These are phyloP conservation scores for Coemansia sp. DNA, from an alignment of 192 early-diverging fungal genomes.

Conservation along the genomic window DNA sequence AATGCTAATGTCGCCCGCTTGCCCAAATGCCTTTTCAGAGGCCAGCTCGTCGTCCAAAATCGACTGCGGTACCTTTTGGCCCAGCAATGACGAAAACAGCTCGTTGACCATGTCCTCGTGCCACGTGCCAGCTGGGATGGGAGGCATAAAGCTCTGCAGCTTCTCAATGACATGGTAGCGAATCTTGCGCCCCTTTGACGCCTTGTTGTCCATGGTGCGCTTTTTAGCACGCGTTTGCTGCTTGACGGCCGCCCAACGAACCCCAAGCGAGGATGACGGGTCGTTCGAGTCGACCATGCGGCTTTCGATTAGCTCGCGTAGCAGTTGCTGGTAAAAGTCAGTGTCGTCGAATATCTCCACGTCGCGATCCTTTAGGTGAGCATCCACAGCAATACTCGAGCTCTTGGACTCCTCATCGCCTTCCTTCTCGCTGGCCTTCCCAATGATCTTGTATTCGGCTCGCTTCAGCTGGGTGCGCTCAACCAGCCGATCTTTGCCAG, in stretches of 20 bases:
- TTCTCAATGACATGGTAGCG: slow-evolving; percentile 97
- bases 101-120: slow-evolving; percentile 94
- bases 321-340: slow-evolving; percentile 93
- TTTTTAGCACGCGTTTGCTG: slow-evolving; percentile 67
- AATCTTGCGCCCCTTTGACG: slow-evolving; percentile 89
- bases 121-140: slow-evolving; percentile 87
- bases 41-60: slow-evolving; percentile 42
- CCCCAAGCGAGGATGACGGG: slow-evolving; percentile 69
- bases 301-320: slow-evolving; percentile 95
- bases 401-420: slow-evolving; percentile 47
- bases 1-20: slow-evolving; percentile 20
- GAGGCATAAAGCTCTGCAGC: slow-evolving; percentile 95
- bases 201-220: slow-evolving; percentile 80
- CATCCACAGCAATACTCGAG: slow-evolving; percentile 62
- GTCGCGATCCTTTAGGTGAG: slow-evolving; percentile 62
- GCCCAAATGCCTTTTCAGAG: slow-evolving; percentile 9
- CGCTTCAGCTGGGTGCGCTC: slow-evolving; percentile 89
- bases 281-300: slow-evolving; percentile 93
- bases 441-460: slow-evolving; percentile 63
- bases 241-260: slow-evolving; percentile 84
- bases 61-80: slow-evolving; percentile 59
- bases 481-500: slow-evolving; percentile 74
- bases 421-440: slow-evolving; percentile 18
- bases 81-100: slow-evolving; percentile 84
- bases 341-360: slow-evolving; percentile 93